Evolutionary conservation across 352 stramenopile species (phyloP).

Genomic region (Phytophthora foliorum): DNA sequence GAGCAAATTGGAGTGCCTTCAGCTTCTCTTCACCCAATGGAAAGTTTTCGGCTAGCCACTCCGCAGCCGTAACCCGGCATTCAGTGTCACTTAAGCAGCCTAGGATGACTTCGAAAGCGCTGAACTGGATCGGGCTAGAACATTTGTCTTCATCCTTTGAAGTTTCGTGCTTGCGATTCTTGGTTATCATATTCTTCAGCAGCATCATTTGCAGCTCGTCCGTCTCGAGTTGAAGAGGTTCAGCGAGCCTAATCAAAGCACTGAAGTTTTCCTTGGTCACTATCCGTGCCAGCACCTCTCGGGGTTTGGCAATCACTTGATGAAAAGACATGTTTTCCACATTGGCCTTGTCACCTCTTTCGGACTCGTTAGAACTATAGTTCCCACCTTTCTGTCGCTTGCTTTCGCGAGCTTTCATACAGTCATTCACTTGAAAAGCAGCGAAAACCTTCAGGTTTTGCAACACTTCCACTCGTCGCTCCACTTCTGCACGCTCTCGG

Average conservation of each 20-base stretch:
- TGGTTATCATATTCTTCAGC: slow-evolving; percentile 73
- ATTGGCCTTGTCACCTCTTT: background rate
- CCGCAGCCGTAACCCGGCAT: slow-evolving; percentile 55
- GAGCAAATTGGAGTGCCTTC: slow-evolving; percentile 56
- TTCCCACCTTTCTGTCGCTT: background rate
- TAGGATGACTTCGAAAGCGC: slow-evolving; percentile 45
- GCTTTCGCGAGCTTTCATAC: background rate
- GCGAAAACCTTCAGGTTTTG: slow-evolving; percentile 56
- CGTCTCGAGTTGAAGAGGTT: slow-evolving; percentile 65
- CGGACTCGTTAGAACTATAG: background rate
- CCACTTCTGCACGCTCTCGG: slow-evolving; percentile 62
- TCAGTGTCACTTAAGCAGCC: slow-evolving; percentile 46
- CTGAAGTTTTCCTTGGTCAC: slow-evolving; percentile 63
- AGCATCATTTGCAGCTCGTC: slow-evolving; percentile 83
- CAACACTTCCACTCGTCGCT: slow-evolving; percentile 69
- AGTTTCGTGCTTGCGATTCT: slow-evolving; percentile 16
- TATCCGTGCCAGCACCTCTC: slow-evolving; percentile 58
- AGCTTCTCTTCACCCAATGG: slow-evolving; percentile 50
- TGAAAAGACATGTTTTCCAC: slow-evolving; percentile 64
- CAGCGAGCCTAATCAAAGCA: slow-evolving; percentile 53
- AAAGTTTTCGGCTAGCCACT: slow-evolving; percentile 67
- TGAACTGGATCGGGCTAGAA: slow-evolving; percentile 23
- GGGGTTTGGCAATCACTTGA: slow-evolving; percentile 67
- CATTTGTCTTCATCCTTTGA: background rate
- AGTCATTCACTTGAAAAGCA: slow-evolving; percentile 12